A percentile compares a stretch with the other conserved stretches of the same genome.
These are phyloP conservation scores for Pythium volutum DNA, from an alignment of 352 stramenopile genomes.

Conservation along the genomic window DNA sequence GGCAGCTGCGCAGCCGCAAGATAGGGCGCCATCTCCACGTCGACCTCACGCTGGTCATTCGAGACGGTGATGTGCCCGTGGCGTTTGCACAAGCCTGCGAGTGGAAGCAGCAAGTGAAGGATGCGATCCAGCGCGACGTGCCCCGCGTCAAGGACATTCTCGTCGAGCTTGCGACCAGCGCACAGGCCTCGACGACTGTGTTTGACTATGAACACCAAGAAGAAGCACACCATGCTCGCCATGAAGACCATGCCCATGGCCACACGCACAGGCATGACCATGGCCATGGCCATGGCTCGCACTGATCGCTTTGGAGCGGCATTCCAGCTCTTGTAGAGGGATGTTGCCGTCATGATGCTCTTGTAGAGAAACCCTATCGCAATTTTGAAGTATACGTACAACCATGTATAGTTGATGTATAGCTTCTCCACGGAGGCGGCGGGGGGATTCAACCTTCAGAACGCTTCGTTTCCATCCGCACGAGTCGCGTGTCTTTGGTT, in stretches of 20 bases:
- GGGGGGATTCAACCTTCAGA: background rate
- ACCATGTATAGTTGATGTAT: background rate
- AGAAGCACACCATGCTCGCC: background rate
- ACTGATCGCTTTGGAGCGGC: no score
- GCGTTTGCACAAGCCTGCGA: slow-evolving; percentile 39
- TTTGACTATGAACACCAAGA: slow-evolving; percentile 22
- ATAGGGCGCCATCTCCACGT: slow-evolving; percentile 60
- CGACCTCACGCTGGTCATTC: slow-evolving; percentile 54
- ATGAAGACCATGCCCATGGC: background rate
- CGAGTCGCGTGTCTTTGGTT: no score
- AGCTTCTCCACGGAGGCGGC: background rate
- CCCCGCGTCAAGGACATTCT: slow-evolving; percentile 64
- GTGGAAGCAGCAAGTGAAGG: slow-evolving; percentile 61
- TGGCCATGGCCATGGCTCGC: background rate
- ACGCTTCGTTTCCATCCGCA: background rate
- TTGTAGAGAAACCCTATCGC: background rate
- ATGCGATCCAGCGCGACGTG: slow-evolving; percentile 37
- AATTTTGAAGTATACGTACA: slow-evolving; percentile 10
- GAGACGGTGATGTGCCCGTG: slow-evolving; percentile 19
- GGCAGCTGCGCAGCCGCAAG: slow-evolving; percentile 50
- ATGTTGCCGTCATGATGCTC: slow-evolving; percentile 4
- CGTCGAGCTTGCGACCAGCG: slow-evolving; percentile 46
- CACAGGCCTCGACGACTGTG: slow-evolving; percentile 23
- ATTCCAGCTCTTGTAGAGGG: slow-evolving; percentile 3
- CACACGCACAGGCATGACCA: slow-evolving; percentile 8